Conservation (phyloP, 2,329 filamentous ascomycete genomes). For the Aspergillus sp. region DNA sequence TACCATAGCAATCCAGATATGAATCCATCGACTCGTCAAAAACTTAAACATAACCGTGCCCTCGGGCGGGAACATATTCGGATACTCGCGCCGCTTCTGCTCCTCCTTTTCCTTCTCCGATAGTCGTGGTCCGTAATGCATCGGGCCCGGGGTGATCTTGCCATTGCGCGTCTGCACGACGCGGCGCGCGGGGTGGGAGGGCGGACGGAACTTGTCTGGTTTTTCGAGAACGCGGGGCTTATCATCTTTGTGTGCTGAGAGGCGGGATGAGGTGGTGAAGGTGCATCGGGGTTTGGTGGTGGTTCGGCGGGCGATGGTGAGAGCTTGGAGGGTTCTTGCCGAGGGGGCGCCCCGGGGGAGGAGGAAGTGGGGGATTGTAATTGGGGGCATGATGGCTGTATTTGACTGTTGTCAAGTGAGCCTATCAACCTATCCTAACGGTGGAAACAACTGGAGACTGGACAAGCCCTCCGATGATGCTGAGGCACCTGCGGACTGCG, state of each 20-base stretch:
- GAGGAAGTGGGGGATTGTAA: conserved; percentile 60
- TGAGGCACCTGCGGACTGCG: too few relatives aligned
- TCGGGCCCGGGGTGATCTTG: conserved; percentile 38
- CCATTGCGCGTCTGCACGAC: conserved; percentile 44
- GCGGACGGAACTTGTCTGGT: conserved; percentile 83
- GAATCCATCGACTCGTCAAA: conserved; percentile 69
- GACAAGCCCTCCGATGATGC: too few relatives aligned
- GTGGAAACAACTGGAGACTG: too few relatives aligned
- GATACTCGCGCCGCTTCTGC: conserved; percentile 71
- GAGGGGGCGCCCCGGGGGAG: conserved; percentile 52
- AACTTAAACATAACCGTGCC: conserved; percentile 83
- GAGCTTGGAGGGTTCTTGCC: conserved; percentile 22
- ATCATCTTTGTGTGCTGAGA: conserved; percentile 2
- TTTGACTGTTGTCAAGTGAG: not conserved
- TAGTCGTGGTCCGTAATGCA: conserved; percentile 70
- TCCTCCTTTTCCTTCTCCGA: conserved; percentile 60
- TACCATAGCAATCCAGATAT: conserved; percentile 81
- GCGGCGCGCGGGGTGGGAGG: conserved; percentile 75
- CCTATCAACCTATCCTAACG: too few relatives aligned
- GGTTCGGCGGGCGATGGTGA: conserved; percentile 12
- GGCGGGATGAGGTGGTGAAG: conserved; percentile 10
- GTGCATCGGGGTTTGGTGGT: conserved; percentile 17
- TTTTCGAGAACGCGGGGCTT: conserved; percentile 75
- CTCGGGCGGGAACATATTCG: conserved; percentile 79
- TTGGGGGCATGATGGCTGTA: conserved; percentile 13